Evolutionary conservation across 306 rosid species (phyloP), one percentile per base, ranked within the genome.

Genomic region (Crataegus laevigata): DNA sequence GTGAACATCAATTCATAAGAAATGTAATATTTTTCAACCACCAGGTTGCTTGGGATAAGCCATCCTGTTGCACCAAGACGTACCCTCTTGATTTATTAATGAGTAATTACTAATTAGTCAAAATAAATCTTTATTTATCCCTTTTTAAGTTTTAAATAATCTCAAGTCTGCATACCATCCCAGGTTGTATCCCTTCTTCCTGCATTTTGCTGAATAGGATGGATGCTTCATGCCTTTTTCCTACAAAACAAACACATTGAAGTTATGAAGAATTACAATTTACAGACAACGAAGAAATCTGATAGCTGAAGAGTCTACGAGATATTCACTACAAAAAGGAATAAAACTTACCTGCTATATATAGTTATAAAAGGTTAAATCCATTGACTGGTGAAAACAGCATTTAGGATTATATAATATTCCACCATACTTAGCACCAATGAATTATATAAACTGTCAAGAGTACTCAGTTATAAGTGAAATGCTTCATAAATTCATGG

Each of bases 111-210:
- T 54, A 71, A 3, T 64, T 54, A n/a, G 64, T 54, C 24, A 30
- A 22, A 32, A 32, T 21, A 50, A 51, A 18, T 51, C 8, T 29
- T 50, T 24, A 54, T 19, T 52, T 54, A 51, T 71, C 4, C n/a
- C 52, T 24, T 19, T 14, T 15, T 51, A 51, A 51, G 22, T 62
- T 59, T 54, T 29, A 32, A 17, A 69, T 28, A 32, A 52, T n/a
- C 32, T 14, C 57, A 52, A 30, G 14, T 54, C 25, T 24, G 26
- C 50, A 47, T 82, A 94, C 98, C 96, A 84, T 87, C 72, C 96
- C 94, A 32, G 97, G 97, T 82, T 82, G 87, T 73, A 94, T 81
- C 74, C 91, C 93, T 79, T 85, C 87, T 66, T 89, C 88, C 77
- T 73, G 93, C 98, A 94, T 90, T 87, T 91, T 84, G 61, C 74